Evolutionary conservation across 2,329 filamentous ascomycete species (phyloP).

Genomic region (Mycosphaerelloides madeirae): DNA sequence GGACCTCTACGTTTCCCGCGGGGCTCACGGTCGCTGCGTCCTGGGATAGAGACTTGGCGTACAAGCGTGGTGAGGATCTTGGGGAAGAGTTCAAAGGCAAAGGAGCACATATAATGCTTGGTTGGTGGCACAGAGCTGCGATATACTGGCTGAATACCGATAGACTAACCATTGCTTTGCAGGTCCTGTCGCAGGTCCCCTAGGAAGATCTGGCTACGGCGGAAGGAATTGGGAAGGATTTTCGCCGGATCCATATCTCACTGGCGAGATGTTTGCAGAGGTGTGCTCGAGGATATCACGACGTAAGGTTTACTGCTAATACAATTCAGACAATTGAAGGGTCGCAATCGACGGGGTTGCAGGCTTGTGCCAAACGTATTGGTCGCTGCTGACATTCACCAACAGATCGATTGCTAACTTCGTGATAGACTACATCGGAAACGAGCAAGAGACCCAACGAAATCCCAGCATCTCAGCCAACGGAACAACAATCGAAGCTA

Average conservation of each 20-base stretch:
- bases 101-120: constrained; percentile 72
- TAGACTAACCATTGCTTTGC: no score
- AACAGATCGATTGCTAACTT: background rate
- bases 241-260: constrained; percentile 77
- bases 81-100: constrained; percentile 65
- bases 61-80: constrained; percentile 68
- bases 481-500: constrained; percentile 30
- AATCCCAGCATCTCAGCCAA: constrained; percentile 23
- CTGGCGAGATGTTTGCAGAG: constrained; percentile 71
- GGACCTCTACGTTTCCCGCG: constrained; percentile 79
- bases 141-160: no score
- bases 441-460: constrained; percentile 44
- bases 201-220: constrained; percentile 77
- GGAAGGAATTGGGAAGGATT: constrained; percentile 92
- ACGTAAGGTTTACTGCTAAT: background rate
- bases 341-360: constrained; percentile 67
- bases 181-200: constrained; percentile 71
- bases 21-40: constrained; percentile 85
- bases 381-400: constrained; percentile 7
- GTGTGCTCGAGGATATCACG: background rate
- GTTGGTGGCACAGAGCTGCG: no score
- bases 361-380: constrained; percentile 64
- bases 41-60: constrained; percentile 82
- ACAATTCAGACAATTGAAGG: constrained; percentile 76
- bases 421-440: constrained; percentile 56